Conservation (phyloP, 345 rosid genomes). For the Eucalyptus marginata region DNA sequence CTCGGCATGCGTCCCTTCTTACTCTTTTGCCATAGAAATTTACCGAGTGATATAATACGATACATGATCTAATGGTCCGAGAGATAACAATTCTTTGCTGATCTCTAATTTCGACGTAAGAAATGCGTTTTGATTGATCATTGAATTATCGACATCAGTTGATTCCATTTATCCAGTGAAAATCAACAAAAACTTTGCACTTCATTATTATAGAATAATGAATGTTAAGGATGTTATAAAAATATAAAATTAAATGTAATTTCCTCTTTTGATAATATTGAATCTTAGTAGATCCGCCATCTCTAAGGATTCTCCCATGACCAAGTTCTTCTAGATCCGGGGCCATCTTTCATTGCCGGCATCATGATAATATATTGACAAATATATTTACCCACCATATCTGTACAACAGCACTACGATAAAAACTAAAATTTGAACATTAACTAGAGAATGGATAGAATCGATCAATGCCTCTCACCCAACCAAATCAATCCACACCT, state of each 20-base stretch:
- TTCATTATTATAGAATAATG: not conserved
- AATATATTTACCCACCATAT: fast-evolving
- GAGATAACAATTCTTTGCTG: not conserved
- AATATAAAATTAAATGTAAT: not conserved
- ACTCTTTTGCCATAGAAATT: not conserved
- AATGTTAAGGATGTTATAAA: not conserved
- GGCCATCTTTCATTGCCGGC: fast-evolving
- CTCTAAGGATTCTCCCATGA: not conserved
- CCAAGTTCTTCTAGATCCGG: fast-evolving
- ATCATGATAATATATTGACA: not conserved
- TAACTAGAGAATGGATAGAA: not conserved
- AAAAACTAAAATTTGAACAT: not conserved
- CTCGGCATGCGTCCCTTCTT: not conserved
- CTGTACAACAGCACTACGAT: fast-evolving
- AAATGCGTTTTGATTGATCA: not conserved
- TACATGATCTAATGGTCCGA: not conserved
- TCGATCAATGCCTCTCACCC: fast-evolving
- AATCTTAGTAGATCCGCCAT: fast-evolving
- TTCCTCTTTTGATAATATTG: fast-evolving
- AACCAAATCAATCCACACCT: not conserved
- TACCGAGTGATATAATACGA: fast-evolving
- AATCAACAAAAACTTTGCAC: fast-evolving
- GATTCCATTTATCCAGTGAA: fast-evolving
- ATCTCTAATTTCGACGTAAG: not conserved
- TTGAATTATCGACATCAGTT: fast-evolving